Evolutionary conservation across 805 yeast species (phyloP), one percentile per base, ranked within the genome.

Genomic region (Monosporozyma solicola): DNA sequence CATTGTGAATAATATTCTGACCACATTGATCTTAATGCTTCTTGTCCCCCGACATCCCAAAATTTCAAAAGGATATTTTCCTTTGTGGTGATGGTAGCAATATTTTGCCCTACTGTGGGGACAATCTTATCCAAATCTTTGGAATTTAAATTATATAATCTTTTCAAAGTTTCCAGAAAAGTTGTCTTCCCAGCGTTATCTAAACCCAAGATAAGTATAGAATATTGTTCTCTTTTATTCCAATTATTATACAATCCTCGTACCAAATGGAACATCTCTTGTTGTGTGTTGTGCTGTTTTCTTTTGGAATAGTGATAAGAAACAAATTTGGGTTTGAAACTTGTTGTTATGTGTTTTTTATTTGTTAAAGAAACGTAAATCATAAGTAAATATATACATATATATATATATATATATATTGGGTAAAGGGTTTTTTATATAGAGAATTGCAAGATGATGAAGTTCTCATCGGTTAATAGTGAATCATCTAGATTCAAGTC

Each of bases 21-120:
- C 99, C 99, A 92, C 76, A 94, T 76, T 31, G 80, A 73, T 48
- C 98, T 75, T 48, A 92, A 73, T n/a, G 85, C 75, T 64, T 83
- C 84, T 69, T 92, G 99, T 11, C 99, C 99, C 10, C 98, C 98
- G 43, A 92, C 82, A 67, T 92, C 99, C 98, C 98, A 92, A 62
- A 94, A 80, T 64, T 90, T 91, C 53, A 94, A 73, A 50, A 74
- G 72, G 53, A 77, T 72, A 53, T 73, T 74, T 44, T 64, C 62
- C n/a, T 67, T 62, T 13, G 70, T 61, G 1, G 69, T 68, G n/a
- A 78, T 71, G 9, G 72, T 71, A 0, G 79, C 79, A 5, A 78
- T 87, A 65, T 94, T 94, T 66, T 94, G 99, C 3, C 99, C 99
- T 47, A 92, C 95, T 0, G 99, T 92, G 1, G 99, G 97, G 31